These are phyloP conservation scores for Bolboschoenus planiculmis DNA, from an alignment of 176 grass and related monocot species.

Conservation along the genomic window DNA sequence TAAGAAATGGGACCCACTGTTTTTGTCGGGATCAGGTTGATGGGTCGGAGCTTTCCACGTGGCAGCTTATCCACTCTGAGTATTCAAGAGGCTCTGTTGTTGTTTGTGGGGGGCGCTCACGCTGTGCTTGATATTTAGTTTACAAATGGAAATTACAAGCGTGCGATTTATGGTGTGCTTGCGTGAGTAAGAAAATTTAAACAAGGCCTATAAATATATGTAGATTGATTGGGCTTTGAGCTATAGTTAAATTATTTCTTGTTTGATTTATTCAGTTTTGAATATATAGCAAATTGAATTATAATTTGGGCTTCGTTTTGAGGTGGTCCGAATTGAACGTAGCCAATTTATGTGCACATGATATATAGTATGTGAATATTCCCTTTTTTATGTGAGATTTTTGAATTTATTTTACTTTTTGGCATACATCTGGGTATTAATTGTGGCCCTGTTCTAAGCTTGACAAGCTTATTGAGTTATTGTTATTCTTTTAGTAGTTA, in stretches of 20 bases:
- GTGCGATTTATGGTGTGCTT: neutral
- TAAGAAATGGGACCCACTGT: neutral
- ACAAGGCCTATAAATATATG: neutral
- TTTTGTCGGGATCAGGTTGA: neutral
- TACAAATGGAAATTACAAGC: neutral
- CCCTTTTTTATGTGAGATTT: too few relatives aligned
- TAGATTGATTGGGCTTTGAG: neutral
- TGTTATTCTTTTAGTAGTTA: too few relatives aligned
- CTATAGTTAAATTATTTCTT: neutral
- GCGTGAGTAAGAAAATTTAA: neutral
- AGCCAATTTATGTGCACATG: too few relatives aligned
- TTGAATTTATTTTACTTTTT: too few relatives aligned
- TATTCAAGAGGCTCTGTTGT: neutral
- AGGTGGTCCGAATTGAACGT: too few relatives aligned
- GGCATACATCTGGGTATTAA: too few relatives aligned
- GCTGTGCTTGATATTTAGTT: neutral
- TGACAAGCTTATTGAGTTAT: too few relatives aligned
- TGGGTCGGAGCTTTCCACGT: conserved; percentile 38
- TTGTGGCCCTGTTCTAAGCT: too few relatives aligned
- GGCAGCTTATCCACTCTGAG: conserved; percentile 34
- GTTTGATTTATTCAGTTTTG: neutral
- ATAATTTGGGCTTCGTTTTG: too few relatives aligned
- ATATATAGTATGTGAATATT: too few relatives aligned
- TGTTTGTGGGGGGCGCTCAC: neutral
- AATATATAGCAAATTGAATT: neutral